Evolutionary conservation across 2,329 filamentous ascomycete genomes (phyloP).

Genomic region (Colletotrichum sp.): DNA sequence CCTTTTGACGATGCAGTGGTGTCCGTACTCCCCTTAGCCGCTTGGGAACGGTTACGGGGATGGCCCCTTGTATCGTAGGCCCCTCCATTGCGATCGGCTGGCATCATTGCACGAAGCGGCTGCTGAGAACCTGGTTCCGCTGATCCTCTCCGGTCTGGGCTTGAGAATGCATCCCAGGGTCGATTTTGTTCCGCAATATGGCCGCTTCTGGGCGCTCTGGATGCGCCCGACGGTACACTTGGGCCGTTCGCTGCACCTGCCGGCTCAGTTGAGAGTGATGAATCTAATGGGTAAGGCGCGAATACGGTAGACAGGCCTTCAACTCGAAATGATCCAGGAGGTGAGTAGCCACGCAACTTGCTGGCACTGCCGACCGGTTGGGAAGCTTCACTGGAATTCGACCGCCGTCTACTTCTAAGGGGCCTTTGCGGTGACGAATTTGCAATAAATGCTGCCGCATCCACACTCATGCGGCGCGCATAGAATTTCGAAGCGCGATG

Average conservation of each 20-base stretch:
- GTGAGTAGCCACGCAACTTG: not conserved
- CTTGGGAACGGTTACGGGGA: conserved; percentile 50
- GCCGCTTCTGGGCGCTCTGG: not conserved
- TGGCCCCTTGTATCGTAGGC: conserved; percentile 37
- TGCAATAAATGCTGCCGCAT: not conserved
- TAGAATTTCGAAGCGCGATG: not conserved
- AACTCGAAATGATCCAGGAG: not conserved
- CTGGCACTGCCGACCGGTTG: not conserved
- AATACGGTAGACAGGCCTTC: not conserved
- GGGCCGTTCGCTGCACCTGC: not conserved
- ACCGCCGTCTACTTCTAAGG: not conserved
- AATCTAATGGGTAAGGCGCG: not conserved
- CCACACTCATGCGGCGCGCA: not conserved
- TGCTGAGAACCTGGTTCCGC: not conserved
- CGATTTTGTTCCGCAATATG: not conserved
- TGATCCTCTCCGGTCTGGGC: conserved; percentile 8
- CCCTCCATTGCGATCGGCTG: conserved; percentile 37
- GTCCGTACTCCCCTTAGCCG: conserved; percentile 49
- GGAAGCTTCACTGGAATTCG: conserved; percentile 3
- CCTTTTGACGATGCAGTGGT: conserved; percentile 40
- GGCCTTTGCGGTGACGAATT: not conserved
- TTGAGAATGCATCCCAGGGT: conserved; percentile 15
- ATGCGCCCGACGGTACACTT: not conserved
- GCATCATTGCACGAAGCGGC: conserved; percentile 8
- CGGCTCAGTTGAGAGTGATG: not conserved